These are phyloP conservation scores for Sclerotiophoma versabilis DNA, from an alignment of 2,329 filamentous ascomycete genomes.

Conservation along the genomic window DNA sequence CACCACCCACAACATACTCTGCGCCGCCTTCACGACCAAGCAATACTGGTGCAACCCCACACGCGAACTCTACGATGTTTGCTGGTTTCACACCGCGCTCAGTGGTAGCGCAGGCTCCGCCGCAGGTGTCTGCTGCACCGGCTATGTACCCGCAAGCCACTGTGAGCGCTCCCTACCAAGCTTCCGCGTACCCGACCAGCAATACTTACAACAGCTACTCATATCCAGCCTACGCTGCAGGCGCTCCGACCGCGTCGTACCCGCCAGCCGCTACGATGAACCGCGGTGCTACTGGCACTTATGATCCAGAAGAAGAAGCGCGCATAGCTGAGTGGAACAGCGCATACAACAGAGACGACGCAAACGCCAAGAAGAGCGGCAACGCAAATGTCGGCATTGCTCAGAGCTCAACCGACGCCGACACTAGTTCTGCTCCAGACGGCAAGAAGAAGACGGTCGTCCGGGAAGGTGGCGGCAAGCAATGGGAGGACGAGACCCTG, in stretches of 20 bases:
- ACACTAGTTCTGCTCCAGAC: constrained; percentile 57
- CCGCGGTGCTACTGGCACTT: constrained; percentile 46
- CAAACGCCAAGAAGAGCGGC: constrained; percentile 51
- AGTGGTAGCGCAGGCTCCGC: constrained; percentile 51
- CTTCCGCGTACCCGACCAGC: constrained; percentile 49
- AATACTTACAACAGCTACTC: constrained; percentile 69
- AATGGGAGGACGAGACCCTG: constrained; percentile 86
- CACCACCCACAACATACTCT: constrained; percentile 64
- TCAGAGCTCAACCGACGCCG: constrained; percentile 51
- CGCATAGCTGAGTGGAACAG: constrained; percentile 96
- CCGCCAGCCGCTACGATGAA: constrained; percentile 31
- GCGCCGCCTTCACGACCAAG: constrained; percentile 67
- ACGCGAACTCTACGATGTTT: constrained; percentile 50
- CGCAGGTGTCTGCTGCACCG: constrained; percentile 48
- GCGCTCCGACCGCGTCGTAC: constrained; percentile 29
- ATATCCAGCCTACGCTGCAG: constrained; percentile 70
- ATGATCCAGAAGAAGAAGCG: constrained; percentile 83
- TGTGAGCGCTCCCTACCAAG: constrained; percentile 53
- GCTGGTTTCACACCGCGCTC: constrained; percentile 67
- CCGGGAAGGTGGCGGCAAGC: constrained; percentile 87
- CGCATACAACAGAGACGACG: constrained; percentile 76
- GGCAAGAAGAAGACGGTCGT: constrained; percentile 85
- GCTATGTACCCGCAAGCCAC: constrained; percentile 48
- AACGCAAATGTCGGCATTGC: constrained; percentile 51
- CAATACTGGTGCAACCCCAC: constrained; percentile 36